Evolutionary conservation across 306 rosid species (phyloP).

Genomic region (Citrullus mucosospermus): DNA sequence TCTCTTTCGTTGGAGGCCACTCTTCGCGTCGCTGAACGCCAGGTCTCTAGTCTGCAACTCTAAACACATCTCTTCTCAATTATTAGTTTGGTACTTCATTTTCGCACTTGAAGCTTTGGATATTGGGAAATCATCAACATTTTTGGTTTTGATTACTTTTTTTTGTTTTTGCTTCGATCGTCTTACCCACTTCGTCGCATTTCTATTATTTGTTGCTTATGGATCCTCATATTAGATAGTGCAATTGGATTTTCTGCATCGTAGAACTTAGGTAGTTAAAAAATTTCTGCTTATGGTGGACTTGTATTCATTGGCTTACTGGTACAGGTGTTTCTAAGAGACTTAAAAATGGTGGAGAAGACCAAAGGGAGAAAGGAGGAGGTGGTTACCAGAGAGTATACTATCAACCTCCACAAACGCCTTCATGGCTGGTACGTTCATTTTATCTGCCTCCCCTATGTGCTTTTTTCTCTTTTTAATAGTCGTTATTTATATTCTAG

Average conservation of each 20-base stretch:
- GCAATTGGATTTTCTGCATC: not conserved
- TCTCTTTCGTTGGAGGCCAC: not conserved
- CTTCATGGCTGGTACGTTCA: conserved; percentile 30
- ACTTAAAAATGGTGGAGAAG: conserved; percentile 34
- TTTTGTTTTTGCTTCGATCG: not conserved
- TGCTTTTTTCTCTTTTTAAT: not conserved
- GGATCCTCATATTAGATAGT: not conserved
- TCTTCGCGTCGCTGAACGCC: not conserved
- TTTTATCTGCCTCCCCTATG: not conserved
- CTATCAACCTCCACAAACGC: conserved; percentile 39
- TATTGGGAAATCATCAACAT: not conserved
- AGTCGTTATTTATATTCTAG: not conserved
- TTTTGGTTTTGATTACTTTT: not conserved
- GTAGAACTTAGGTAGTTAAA: too few species aligned
- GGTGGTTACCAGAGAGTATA: conserved; percentile 32
- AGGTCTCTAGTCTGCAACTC: not conserved
- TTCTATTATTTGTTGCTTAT: not conserved
- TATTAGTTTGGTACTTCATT: not conserved
- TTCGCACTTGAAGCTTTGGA: not conserved
- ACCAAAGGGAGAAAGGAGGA: conserved; percentile 29
- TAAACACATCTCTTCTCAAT: not conserved
- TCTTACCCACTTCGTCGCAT: not conserved
- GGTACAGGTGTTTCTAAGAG: not conserved
- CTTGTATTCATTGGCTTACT: not conserved
- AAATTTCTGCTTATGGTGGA: not conserved